phyloP scores from a whole-genome alignment of 108 stramenopile species.

The Stephanodiscus triporus region DNA sequence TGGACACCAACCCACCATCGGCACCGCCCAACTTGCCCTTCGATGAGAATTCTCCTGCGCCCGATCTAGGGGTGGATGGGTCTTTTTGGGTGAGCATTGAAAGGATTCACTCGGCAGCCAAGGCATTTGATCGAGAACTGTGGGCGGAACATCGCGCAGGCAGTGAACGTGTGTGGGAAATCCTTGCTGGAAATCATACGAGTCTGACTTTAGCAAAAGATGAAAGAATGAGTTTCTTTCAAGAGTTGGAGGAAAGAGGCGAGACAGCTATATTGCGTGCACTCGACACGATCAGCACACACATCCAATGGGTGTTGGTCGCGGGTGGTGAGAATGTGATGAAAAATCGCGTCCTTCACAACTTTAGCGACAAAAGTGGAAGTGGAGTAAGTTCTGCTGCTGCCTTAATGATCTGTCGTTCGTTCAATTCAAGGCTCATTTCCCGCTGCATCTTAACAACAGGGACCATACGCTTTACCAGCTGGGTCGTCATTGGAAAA shows the following conservation, averaged over 20 bases:
- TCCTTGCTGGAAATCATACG: constrained; percentile 63
- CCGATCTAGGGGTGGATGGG: constrained; percentile 78
- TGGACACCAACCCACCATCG: constrained; percentile 62
- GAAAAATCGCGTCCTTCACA: constrained; percentile 65
- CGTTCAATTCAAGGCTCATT: background rate
- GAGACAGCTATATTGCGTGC: constrained; percentile 79
- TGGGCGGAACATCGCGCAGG: constrained; percentile 84
- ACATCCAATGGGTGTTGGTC: constrained; percentile 86
- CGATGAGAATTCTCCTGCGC: constrained; percentile 78
- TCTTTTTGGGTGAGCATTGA: constrained; percentile 85
- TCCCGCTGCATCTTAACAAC: background rate
- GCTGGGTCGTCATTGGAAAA: constrained; percentile 75
- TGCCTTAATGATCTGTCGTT: background rate
- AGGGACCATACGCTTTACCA: constrained; percentile 82
- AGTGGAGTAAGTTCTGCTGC: constrained; percentile 46
- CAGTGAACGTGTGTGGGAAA: constrained; percentile 83
- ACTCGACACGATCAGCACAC: constrained; percentile 77
- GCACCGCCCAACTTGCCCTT: constrained; percentile 79
- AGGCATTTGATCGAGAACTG: constrained; percentile 84
- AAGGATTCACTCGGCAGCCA: constrained; percentile 82
- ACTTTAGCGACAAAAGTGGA: constrained; percentile 56
- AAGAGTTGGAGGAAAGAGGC: constrained; percentile 79
- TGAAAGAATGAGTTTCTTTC: constrained; percentile 67
- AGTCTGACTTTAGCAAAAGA: constrained; percentile 67
- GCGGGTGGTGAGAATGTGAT: constrained; percentile 74